A percentile compares a stretch with the other conserved stretches of the same genome.
These are phyloP conservation scores for Phytophthora pistaciae DNA, from an alignment of 352 stramenopile genomes.

Conservation along the genomic window DNA sequence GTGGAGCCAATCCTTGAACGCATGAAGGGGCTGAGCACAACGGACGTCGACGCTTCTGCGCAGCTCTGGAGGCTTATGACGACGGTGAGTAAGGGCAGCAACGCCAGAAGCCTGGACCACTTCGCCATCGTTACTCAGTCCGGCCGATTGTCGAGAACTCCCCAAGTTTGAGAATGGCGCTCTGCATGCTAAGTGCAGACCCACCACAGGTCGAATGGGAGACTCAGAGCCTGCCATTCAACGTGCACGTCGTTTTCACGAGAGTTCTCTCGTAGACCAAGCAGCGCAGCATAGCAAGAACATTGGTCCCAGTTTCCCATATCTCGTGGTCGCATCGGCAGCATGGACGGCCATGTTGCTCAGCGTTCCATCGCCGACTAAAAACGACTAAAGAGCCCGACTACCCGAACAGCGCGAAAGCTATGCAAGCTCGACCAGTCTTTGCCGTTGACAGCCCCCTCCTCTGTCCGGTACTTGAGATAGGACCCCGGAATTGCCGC, in stretches of 20 bases:
- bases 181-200: not conserved
- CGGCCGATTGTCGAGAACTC: not conserved
- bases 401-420: slow-evolving; percentile 15
- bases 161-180: not conserved
- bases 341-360: not conserved
- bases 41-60: not conserved
- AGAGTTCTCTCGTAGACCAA: not conserved
- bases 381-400: slow-evolving; percentile 4
- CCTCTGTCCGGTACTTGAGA: slow-evolving; percentile 13
- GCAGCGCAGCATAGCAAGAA: not conserved
- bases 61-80: not conserved
- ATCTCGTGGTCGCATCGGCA: not conserved
- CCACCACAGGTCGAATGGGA: not conserved
- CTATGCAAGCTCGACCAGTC: slow-evolving; percentile 1
- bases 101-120: not conserved
- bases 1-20: not conserved
- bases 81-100: not conserved
- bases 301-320: not conserved
- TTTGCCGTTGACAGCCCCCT: not conserved
- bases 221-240: not conserved
- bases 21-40: not conserved
- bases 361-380: not conserved
- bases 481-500: slow-evolving; percentile 2
- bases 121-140: not conserved
- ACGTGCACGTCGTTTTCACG: not conserved